Percentiles rank a stretch among this genome's conserved stretches.
Conservation (phyloP, 805 yeast species). For the Wickerhamiella brachini region DNA sequence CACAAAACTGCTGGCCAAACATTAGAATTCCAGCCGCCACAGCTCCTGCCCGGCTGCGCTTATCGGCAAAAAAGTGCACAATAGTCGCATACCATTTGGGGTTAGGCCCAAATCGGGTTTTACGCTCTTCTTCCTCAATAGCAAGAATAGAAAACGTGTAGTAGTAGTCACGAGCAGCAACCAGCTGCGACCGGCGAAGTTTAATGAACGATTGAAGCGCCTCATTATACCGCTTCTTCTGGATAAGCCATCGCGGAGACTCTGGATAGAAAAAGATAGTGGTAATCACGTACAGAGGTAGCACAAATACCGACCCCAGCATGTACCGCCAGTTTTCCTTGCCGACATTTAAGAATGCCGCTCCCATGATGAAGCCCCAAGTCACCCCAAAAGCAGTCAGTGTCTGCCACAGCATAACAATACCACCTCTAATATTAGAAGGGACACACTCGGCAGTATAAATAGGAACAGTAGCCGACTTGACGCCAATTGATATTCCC, state of each 20-base stretch:
- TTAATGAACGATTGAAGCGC: conserved; percentile 36
- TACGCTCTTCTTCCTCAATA: conserved; percentile 31
- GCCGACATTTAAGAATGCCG: conserved; percentile 38
- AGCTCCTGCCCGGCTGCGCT: conserved; percentile 70
- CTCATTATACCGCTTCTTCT: conserved; percentile 34
- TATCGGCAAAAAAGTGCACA: conserved; percentile 10
- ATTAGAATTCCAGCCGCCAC: conserved; percentile 69
- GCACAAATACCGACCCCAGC: conserved; percentile 53
- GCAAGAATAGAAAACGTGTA: conserved; percentile 37
- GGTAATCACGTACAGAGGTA: conserved; percentile 30
- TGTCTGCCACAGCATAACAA: conserved; percentile 61
- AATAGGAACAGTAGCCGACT: conserved; percentile 56
- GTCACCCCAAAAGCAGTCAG: conserved; percentile 65
- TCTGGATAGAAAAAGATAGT: conserved; percentile 41
- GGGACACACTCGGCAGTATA: conserved; percentile 53
- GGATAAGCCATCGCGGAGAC: conserved; percentile 57
- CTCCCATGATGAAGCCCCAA: conserved; percentile 47
- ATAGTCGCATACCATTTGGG: conserved; percentile 13
- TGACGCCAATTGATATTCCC: conserved; percentile 55
- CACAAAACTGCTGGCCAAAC: conserved; percentile 88
- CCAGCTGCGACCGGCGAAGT: conserved; percentile 34
- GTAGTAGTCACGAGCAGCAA: conserved; percentile 55
- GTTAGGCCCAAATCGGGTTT: conserved; percentile 29
- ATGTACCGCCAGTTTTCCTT: conserved; percentile 50
- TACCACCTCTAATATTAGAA: conserved; percentile 44